phyloP scores from a whole-genome alignment of 805 yeast genomes.

The Nakazawaea wickerhamii region DNA sequence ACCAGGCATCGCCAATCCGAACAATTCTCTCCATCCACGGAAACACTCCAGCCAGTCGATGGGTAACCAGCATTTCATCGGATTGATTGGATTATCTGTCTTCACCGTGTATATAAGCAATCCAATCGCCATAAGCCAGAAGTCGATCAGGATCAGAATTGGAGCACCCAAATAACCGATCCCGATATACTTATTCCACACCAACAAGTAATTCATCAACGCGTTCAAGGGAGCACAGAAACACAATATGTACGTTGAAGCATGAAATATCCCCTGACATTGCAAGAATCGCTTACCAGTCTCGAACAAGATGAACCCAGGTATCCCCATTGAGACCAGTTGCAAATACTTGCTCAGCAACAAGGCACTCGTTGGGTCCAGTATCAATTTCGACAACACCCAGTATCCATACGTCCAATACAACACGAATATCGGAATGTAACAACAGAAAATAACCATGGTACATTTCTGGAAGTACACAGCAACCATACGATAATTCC shows the following conservation, averaged over 20 bases:
- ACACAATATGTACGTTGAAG: conserved; percentile 46
- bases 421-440: conserved; percentile 33
- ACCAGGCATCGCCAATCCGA: conserved; percentile 47
- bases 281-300: conserved; percentile 52
- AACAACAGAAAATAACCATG: conserved; percentile 35
- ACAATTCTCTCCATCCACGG: conserved; percentile 39
- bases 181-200: conserved; percentile 37
- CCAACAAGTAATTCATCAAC: conserved; percentile 40
- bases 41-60: conserved; percentile 34
- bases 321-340: conserved; percentile 45
- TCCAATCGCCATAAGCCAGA: conserved; percentile 50
- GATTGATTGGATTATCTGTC: conserved; percentile 39
- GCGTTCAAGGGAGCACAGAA: conserved; percentile 51
- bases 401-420: conserved; percentile 40
- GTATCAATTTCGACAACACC: conserved; percentile 37
- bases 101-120: conserved; percentile 34
- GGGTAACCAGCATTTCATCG: conserved; percentile 49
- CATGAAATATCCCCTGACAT: conserved; percentile 55
- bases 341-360: conserved; percentile 44
- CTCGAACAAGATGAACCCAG: conserved; percentile 51
- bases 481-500: conserved; percentile 45
- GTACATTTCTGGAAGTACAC: conserved; percentile 45
- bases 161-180: conserved; percentile 57
- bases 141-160: conserved; percentile 50
- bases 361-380: conserved; percentile 41